Conservation (phyloP, 306 rosid genomes). For the Lathyrus tuberosus region DNA sequence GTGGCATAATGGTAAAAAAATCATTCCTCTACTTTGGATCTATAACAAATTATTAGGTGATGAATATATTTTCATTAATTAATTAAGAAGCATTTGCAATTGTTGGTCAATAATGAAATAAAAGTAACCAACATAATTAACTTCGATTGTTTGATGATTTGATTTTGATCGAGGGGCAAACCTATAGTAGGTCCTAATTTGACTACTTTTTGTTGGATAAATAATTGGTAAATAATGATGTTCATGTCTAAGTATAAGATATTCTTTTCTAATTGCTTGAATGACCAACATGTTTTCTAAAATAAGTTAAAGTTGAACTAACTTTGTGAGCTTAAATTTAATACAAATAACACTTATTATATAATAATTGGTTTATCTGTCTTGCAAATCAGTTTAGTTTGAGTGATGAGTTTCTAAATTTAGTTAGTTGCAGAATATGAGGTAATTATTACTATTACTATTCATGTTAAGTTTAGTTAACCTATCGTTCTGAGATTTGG, state of each 20-base stretch:
- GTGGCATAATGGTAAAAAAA: too few species aligned
- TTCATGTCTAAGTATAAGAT: slow-evolving; percentile 15
- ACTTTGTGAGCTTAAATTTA: slow-evolving; percentile 44
- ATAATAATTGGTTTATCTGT: slow-evolving; percentile 25
- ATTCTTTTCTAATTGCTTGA: slow-evolving; percentile 38
- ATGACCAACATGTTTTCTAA: slow-evolving; percentile 46
- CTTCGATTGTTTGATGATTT: slow-evolving; percentile 24
- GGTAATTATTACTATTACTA: slow-evolving; percentile 15
- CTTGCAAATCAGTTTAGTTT: slow-evolving; percentile 43
- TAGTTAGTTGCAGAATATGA: slow-evolving; percentile 33
- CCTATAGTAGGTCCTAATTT: slow-evolving; percentile 47
- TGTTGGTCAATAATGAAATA: slow-evolving; percentile 18
- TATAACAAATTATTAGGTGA: slow-evolving; percentile 10
- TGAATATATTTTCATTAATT: slow-evolving; percentile 7
- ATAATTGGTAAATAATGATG: slow-evolving; percentile 51
- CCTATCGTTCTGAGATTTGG: slow-evolving; percentile 35
- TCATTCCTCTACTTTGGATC: slow-evolving; percentile 4
- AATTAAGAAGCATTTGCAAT: slow-evolving; percentile 14
- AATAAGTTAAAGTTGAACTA: slow-evolving; percentile 45
- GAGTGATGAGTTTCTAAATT: slow-evolving; percentile 40
- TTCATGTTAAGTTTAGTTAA: slow-evolving; percentile 30
- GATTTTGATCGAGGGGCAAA: slow-evolving; percentile 46
- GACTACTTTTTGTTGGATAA: slow-evolving; percentile 54
- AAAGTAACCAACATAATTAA: slow-evolving; percentile 13
- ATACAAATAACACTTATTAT: slow-evolving; percentile 21